Conservation (phyloP, 208 protist species). For the Acanthamoeba royreba region DNA sequence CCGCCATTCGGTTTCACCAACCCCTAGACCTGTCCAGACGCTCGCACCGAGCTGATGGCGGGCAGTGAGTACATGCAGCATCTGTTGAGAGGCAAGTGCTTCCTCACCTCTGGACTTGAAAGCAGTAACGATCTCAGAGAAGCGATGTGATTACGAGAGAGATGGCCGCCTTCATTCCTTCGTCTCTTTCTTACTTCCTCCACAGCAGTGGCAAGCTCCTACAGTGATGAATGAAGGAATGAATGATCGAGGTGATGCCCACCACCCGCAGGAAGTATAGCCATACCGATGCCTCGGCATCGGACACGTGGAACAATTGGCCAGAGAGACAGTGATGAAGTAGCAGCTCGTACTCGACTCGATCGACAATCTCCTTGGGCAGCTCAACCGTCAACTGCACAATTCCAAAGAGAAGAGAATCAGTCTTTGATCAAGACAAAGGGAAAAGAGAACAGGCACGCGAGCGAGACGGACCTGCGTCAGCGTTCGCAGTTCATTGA, state of each 20-base stretch:
- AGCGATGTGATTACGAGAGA: not conserved
- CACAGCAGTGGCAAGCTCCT: not conserved
- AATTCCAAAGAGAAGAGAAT: not conserved
- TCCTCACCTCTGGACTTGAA: not conserved
- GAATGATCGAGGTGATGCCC: not conserved
- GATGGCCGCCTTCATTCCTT: not conserved
- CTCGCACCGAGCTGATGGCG: not conserved
- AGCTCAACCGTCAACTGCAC: not conserved
- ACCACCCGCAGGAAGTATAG: not conserved
- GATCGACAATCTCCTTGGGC: not conserved
- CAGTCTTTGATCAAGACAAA: too few species aligned
- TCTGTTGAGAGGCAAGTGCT: not conserved
- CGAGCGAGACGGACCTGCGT: not conserved
- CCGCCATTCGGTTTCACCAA: not conserved
- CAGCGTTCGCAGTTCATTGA: not conserved
- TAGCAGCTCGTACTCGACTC: not conserved
- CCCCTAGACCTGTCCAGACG: not conserved
- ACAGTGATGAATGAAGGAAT: not conserved
- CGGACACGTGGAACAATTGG: not conserved
- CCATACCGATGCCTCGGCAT: not conserved
- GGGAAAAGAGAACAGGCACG: too few species aligned
- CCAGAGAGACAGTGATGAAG: not conserved
- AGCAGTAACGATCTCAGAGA: not conserved
- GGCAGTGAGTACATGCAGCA: not conserved
- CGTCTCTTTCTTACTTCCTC: not conserved